Base-by-base conservation (phyloP, 495 filamentous ascomycete species). In the Melanomma pulvis-pyrius region DNA sequence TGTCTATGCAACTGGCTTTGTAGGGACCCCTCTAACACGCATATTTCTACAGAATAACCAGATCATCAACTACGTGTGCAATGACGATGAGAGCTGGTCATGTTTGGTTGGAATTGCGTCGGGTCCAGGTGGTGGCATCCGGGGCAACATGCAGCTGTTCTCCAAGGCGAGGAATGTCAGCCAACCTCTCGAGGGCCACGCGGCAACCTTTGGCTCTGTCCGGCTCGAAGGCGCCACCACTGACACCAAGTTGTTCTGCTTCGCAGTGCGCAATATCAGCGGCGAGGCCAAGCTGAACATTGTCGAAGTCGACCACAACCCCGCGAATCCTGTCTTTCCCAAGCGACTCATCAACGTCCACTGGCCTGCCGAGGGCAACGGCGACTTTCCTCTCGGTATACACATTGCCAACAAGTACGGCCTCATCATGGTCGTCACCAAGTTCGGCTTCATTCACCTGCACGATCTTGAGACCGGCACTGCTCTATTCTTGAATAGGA, bases 401-500 rank as follows among this genome's bases (percentile, higher is more conserved):
- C 94, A 99, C 78, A 87, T 99, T 19, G 98, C 94, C 15, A 86
- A 89, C 71, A 93, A 91, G 76, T 99, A 98, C 80, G 92, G 91
- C 71, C 83, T 99, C 73, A 90, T 98, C 61, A 97, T 97, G 77
- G 85, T 99, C 41, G 91, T 98, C 59, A 99, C 94, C 19, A 99
- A 99, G 75, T 99, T 97, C 74, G 94, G 94, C 46, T 99, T 98
- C 79, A 98, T 99, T 69, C 94, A 99, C 77, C 85, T 99, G 11
- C 98, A 98, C 77, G 94, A 99, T 72, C 85, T 99, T 48, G 94
- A 98, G 80, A 93, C 91, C 6, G 94, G 91, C 34, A 91, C 90
- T n/a, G 94, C 92, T 74, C 93, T 99, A 74, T 99, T 97, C 86
- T 96, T 99, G 93, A 98, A 99, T 80, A 90, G 94, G 55, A 99